These are phyloP conservation scores for Hippophae gyantsensis DNA, from an alignment of 306 rosid species.

Conservation along the genomic window DNA sequence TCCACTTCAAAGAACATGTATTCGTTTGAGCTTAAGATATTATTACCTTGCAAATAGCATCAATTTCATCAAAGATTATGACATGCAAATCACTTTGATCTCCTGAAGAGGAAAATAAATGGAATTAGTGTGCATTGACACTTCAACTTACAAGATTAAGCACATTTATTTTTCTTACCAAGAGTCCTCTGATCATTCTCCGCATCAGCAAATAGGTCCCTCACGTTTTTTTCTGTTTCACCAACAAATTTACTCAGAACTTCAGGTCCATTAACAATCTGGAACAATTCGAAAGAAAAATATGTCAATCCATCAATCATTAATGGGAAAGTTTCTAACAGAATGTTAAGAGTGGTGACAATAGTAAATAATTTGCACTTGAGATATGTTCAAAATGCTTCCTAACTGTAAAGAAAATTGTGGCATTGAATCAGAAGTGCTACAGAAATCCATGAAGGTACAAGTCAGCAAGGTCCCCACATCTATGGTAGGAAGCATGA, in stretches of 20 bases:
- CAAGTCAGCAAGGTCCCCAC: background rate
- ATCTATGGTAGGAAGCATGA: too few relatives aligned
- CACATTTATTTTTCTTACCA: slow-evolving; percentile 42
- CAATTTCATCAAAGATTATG: slow-evolving; percentile 95
- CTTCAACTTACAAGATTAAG: slow-evolving; percentile 9
- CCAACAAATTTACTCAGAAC: slow-evolving; percentile 94
- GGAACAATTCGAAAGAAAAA: slow-evolving; percentile 16
- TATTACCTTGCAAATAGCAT: slow-evolving; percentile 93
- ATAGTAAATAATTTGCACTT: slow-evolving; percentile 7
- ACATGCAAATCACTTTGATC: slow-evolving; percentile 97
- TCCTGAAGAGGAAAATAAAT: slow-evolving; percentile 42
- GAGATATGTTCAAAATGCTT: slow-evolving; percentile 16
- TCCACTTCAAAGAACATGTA: slow-evolving; percentile 6
- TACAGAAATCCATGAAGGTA: background rate
- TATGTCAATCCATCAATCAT: slow-evolving; percentile 9
- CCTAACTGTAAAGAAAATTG: slow-evolving; percentile 7
- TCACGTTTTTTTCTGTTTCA: slow-evolving; percentile 94
- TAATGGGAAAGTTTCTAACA: slow-evolving; percentile 13
- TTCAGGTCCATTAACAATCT: slow-evolving; percentile 99
- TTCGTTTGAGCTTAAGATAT: slow-evolving; percentile 17
- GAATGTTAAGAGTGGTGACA: slow-evolving; percentile 14
- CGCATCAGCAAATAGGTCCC: slow-evolving; percentile 99
- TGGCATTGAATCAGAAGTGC: background rate
- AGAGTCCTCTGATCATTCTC: slow-evolving; percentile 80
- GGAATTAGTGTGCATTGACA: slow-evolving; percentile 21